A percentile compares a stretch with the other conserved stretches of the same genome.
Evolutionary conservation across 352 stramenopile species (phyloP).

Genomic region (Thalassiosira livingstoniorum): DNA sequence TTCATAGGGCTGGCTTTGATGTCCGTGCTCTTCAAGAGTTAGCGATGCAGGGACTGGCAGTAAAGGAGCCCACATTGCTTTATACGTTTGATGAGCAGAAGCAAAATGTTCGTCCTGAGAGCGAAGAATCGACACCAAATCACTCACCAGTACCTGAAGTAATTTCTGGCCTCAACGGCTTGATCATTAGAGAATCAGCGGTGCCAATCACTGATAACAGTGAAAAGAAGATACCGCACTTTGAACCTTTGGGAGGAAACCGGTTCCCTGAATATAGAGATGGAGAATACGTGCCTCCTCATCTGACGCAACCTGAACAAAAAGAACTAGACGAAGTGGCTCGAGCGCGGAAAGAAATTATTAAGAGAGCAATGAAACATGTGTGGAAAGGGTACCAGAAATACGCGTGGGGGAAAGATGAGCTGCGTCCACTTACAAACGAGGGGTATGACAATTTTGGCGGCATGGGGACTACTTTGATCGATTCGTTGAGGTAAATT

Average conservation of each 20-base stretch:
- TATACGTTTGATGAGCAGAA: constrained; percentile 55
- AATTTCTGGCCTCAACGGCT: too few relatives aligned
- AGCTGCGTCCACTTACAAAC: constrained; percentile 90
- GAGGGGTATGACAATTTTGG: constrained; percentile 88
- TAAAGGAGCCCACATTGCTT: constrained; percentile 46
- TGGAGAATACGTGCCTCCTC: constrained; percentile 26
- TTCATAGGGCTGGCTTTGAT: constrained; percentile 47
- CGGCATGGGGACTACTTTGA: constrained; percentile 85
- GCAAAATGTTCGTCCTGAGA: too few relatives aligned
- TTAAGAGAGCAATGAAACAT: constrained; percentile 84
- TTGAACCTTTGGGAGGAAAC: constrained; percentile 40
- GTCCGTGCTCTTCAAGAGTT: constrained; percentile 42
- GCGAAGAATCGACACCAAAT: too few relatives aligned
- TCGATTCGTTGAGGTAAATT: constrained; percentile 18
- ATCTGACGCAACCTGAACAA: constrained; percentile 13
- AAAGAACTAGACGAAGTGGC: constrained; percentile 61
- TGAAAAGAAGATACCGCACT: too few relatives aligned
- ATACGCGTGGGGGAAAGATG: constrained; percentile 95
- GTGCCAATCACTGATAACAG: too few relatives aligned
- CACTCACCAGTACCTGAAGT: too few relatives aligned
- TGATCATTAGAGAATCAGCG: constrained; percentile 31
- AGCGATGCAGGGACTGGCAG: constrained; percentile 35
- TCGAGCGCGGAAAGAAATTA: constrained; percentile 31
- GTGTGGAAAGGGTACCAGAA: constrained; percentile 92
- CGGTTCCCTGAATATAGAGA: constrained; percentile 61